Percentiles rank a stretch among this genome's conserved stretches.
phyloP scores from a whole-genome alignment of 176 grass and related monocot genomes.

The Phyllostachys edulis region DNA sequence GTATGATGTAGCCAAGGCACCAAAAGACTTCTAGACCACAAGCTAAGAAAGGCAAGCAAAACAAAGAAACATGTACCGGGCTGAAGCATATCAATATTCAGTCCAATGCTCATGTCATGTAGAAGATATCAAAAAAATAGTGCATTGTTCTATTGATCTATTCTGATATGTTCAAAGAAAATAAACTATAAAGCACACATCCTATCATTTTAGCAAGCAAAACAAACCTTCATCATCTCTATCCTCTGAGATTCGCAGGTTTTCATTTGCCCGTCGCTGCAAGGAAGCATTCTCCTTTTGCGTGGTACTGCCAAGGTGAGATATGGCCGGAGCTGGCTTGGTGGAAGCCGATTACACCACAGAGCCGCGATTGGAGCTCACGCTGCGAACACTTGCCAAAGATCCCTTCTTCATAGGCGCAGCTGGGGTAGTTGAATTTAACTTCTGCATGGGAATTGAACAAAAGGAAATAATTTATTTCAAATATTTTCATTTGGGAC shows the following conservation, averaged over 20 bases:
- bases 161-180: background rate
- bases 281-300: conserved; percentile 50
- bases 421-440: conserved; percentile 36
- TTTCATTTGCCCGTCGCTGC: conserved; percentile 69
- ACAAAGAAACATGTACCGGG: too few relatives aligned
- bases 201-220: conserved; percentile 13
- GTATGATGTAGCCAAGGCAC: background rate
- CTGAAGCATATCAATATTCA: background rate
- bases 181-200: background rate
- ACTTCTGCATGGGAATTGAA: conserved; percentile 45
- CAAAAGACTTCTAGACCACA: background rate
- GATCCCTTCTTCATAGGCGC: conserved; percentile 54
- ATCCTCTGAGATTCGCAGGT: conserved; percentile 74
- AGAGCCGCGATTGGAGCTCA: conserved; percentile 13
- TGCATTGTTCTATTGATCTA: background rate
- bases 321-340: conserved; percentile 32
- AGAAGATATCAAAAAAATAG: background rate
- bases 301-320: background rate
- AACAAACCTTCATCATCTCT: conserved; percentile 53
- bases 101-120: background rate
- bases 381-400: conserved; percentile 29
- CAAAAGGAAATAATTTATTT: conserved; percentile 7
- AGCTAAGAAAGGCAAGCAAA: background rate
- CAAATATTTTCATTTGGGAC: background rate
- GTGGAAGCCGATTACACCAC: conserved; percentile 32